Percentiles rank a stretch among this genome's conserved stretches.
phyloP scores from a whole-genome alignment of 257 asterid species.

The Solanum gandarillasii region DNA sequence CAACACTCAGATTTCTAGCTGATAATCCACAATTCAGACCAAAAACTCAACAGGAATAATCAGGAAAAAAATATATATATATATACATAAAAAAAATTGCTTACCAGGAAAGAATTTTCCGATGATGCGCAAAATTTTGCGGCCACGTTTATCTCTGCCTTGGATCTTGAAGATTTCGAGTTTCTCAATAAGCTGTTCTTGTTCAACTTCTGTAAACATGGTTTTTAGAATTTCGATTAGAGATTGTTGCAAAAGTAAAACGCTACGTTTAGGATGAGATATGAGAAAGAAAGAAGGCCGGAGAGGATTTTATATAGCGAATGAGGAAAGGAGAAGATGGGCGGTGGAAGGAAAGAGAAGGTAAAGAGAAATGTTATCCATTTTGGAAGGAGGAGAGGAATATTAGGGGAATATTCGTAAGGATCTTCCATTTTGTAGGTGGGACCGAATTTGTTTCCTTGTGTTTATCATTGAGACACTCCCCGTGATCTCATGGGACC shows the following conservation, averaged over 20 bases:
- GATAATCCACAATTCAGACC: background rate
- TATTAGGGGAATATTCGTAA: conserved; percentile 33
- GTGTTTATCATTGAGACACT: background rate
- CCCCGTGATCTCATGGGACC: background rate
- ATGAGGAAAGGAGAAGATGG: background rate
- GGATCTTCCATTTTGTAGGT: conserved; percentile 29
- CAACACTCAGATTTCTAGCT: conserved; percentile 52
- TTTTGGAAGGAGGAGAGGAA: background rate
- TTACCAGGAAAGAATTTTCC: conserved; percentile 83
- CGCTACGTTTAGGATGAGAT: background rate
- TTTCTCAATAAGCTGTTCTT: conserved; percentile 34
- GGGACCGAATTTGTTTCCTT: background rate
- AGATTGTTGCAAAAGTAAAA: background rate
- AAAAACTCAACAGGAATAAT: background rate
- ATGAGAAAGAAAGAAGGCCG: background rate
- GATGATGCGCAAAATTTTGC: conserved; percentile 54
- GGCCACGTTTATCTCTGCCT: conserved; percentile 68
- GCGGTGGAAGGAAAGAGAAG: background rate
- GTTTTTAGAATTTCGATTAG: background rate
- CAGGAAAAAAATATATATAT: background rate
- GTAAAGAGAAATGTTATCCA: background rate
- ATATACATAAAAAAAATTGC: background rate
- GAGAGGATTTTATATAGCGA: background rate
- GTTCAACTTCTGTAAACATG: conserved; percentile 25
- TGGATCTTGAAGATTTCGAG: conserved; percentile 55